Conservation (phyloP, 208 protist species). For the Jaenimonas drosophilae region DNA sequence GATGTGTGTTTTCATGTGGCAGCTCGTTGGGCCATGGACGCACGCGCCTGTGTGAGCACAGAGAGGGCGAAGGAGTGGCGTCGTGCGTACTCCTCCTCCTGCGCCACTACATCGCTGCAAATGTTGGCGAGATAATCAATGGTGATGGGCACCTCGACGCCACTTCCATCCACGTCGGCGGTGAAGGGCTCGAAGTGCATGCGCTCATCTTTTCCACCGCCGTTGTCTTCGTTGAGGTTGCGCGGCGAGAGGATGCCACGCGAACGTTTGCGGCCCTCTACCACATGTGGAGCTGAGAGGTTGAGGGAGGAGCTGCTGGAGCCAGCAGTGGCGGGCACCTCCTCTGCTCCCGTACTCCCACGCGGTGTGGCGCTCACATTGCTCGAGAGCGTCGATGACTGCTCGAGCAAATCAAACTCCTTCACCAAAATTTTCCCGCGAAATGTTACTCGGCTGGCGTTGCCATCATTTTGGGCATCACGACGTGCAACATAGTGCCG, state of each 20-base stretch:
- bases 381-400: neutral
- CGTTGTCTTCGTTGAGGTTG: neutral
- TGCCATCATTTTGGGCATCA: slow-evolving; percentile 24
- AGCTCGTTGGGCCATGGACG: too few relatives aligned
- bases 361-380: neutral
- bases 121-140: slow-evolving; percentile 41
- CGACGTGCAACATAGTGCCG: slow-evolving; percentile 72
- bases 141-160: slow-evolving; percentile 31
- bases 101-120: slow-evolving; percentile 34
- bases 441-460: slow-evolving; percentile 57
- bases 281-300: neutral
- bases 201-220: neutral
- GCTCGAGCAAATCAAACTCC: slow-evolving; percentile 73
- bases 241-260: neutral
- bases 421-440: slow-evolving; percentile 68
- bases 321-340: too few relatives aligned
- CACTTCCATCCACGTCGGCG: slow-evolving; percentile 40
- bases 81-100: slow-evolving; percentile 31
- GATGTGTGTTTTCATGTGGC: too few relatives aligned
- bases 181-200: slow-evolving; percentile 59
- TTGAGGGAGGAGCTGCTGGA: too few relatives aligned
- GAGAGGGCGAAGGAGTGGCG: too few relatives aligned
- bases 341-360: too few relatives aligned
- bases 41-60: too few relatives aligned
- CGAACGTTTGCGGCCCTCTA: neutral